A percentile compares a stretch with the other conserved stretches of the same genome.
Conservation (phyloP, 2,329 filamentous ascomycete species). For the Thielaviopsis populi region DNA sequence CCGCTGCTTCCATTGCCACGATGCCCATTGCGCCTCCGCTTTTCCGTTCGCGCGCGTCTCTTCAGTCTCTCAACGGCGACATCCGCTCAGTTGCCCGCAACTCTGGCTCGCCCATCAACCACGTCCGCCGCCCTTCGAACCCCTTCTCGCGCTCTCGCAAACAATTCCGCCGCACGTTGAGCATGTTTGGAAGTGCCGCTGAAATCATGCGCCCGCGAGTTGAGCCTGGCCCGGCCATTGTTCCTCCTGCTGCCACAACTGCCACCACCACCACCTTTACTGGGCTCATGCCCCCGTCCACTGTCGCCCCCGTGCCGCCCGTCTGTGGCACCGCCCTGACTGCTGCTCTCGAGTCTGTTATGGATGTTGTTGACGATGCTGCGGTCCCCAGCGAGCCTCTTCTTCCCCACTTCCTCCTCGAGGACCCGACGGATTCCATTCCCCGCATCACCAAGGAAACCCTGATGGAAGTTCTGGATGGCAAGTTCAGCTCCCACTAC, state of each 20-base stretch:
- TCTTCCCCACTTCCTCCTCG: constrained; percentile 70
- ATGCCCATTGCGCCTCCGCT: constrained; percentile 36
- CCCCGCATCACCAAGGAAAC: constrained; percentile 74
- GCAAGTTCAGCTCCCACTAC: constrained; percentile 61
- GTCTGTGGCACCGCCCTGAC: constrained; percentile 28
- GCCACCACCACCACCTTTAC: neutral
- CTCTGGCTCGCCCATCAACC: constrained; percentile 55
- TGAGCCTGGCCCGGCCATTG: constrained; percentile 26
- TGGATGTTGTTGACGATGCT: constrained; percentile 58
- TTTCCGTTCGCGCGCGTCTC: constrained; percentile 26
- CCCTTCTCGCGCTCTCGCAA: constrained; percentile 65
- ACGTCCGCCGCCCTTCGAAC: constrained; percentile 58
- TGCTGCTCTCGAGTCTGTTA: constrained; percentile 50
- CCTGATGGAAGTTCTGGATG: constrained; percentile 74
- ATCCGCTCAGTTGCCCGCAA: constrained; percentile 10
- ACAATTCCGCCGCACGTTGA: constrained; percentile 79
- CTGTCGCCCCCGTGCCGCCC: neutral
- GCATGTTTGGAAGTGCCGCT: constrained; percentile 91
- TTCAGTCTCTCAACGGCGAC: constrained; percentile 10
- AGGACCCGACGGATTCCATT: constrained; percentile 70
- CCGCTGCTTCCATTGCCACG: neutral
- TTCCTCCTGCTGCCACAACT: constrained; percentile 7
- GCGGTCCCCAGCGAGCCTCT: constrained; percentile 44
- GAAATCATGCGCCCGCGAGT: constrained; percentile 68
- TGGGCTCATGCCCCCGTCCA: neutral